These are phyloP conservation scores for Carex arenaria DNA, from an alignment of 202 grass and related monocot genomes.

Conservation along the genomic window DNA sequence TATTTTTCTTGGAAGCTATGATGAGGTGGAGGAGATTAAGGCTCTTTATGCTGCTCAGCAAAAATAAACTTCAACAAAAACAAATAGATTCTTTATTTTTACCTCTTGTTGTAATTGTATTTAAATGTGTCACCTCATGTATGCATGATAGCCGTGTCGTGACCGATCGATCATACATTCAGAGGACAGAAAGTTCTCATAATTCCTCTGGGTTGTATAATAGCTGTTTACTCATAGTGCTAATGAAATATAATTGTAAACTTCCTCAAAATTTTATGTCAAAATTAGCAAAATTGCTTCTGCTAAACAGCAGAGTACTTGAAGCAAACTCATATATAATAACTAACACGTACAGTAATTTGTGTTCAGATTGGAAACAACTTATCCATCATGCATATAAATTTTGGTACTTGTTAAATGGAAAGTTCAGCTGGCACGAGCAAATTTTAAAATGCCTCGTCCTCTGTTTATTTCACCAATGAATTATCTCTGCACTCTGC, in stretches of 20 bases:
- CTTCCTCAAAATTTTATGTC: neutral
- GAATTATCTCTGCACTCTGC: neutral
- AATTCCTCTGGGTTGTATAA: neutral
- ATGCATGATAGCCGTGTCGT: neutral
- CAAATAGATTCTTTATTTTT: neutral
- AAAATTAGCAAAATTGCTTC: neutral
- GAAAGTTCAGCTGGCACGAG: neutral
- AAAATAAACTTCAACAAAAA: conserved; percentile 20
- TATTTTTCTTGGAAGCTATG: conserved; percentile 83
- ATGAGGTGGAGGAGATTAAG: conserved; percentile 93
- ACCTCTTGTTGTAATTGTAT: conserved; percentile 13
- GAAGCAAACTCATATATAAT: neutral
- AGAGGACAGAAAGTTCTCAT: neutral
- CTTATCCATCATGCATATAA: neutral
- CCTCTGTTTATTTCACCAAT: neutral
- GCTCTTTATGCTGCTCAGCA: conserved; percentile 55
- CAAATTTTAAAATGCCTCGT: neutral
- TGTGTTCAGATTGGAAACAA: neutral
- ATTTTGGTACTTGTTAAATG: neutral
- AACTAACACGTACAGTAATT: neutral
- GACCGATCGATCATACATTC: neutral
- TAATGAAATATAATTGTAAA: neutral
- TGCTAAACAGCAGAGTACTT: neutral
- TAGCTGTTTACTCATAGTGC: neutral
- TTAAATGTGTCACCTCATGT: conserved; percentile 2